Evolutionary conservation across 2,329 filamentous ascomycete species (phyloP).

Genomic region (Rugonectria rugulosa): DNA sequence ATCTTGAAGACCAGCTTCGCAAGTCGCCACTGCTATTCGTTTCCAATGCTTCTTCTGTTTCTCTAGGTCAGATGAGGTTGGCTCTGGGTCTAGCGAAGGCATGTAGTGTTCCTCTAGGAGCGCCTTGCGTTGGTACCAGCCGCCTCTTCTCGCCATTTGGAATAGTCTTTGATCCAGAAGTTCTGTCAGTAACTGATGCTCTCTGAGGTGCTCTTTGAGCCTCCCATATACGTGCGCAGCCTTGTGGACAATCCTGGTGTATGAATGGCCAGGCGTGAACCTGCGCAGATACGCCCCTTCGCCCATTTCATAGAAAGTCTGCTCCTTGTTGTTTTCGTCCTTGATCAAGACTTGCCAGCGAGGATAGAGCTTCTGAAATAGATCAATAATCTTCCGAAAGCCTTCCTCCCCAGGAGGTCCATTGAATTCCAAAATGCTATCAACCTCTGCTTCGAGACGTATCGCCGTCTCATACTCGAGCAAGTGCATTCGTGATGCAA

Average conservation of each 20-base stretch:
- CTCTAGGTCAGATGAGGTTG: conserved; percentile 48
- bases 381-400: conserved; percentile 71
- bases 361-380: conserved; percentile 78
- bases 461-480: conserved; percentile 91
- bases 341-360: conserved; percentile 79
- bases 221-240: conserved; percentile 79
- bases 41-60: conserved; percentile 85
- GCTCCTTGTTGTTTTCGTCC: conserved; percentile 82
- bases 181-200: conserved; percentile 77
- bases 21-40: conserved; percentile 77
- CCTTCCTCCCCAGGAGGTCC: conserved; percentile 72
- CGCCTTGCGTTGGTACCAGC: conserved; percentile 96
- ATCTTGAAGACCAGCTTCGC: conserved; percentile 87
- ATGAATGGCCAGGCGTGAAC: conserved; percentile 91
- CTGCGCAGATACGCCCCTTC: conserved; percentile 90
- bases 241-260: conserved; percentile 93
- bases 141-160: conserved; percentile 82
- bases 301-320: conserved; percentile 77
- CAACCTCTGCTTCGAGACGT: conserved; percentile 80
- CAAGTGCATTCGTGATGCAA: conserved; percentile 75
- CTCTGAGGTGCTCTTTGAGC: conserved; percentile 79
- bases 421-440: conserved; percentile 81
- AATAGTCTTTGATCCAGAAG: conserved; percentile 84
- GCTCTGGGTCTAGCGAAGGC: conserved; percentile 63
- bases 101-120: conserved; percentile 96